phyloP scores from a whole-genome alignment of 371 early-diverging fungal genomes.

The Lichtheimia ornata region DNA sequence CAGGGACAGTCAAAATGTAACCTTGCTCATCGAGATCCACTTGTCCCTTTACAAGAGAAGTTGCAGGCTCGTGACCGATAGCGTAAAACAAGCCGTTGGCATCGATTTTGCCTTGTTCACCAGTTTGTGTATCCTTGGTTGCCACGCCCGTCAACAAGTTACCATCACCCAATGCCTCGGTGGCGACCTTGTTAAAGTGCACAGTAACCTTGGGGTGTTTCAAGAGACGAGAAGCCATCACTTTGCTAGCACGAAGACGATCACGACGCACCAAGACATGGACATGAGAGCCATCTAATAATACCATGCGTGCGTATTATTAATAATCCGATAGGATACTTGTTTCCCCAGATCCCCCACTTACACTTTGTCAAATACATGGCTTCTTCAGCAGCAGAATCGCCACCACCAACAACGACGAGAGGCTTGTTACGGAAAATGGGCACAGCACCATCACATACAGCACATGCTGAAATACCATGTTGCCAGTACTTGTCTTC shows the following conservation, averaged over 20 bases:
- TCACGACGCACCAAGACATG: slow-evolving; percentile 95
- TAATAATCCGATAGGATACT: neutral
- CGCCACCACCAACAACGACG: slow-evolving; percentile 98
- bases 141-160: slow-evolving; percentile 72
- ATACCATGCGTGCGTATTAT: slow-evolving; percentile 21
- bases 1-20: slow-evolving; percentile 87
- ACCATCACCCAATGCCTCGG: slow-evolving; percentile 86
- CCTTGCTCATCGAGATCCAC: slow-evolving; percentile 84
- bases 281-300: slow-evolving; percentile 84
- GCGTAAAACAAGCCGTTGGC: slow-evolving; percentile 98
- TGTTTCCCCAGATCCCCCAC: slow-evolving; percentile 23
- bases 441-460: slow-evolving; percentile 98
- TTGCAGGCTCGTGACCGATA: slow-evolving; percentile 97
- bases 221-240: slow-evolving; percentile 89
- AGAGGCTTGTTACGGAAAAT: slow-evolving; percentile 94
- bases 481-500: slow-evolving; percentile 57
- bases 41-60: slow-evolving; percentile 71
- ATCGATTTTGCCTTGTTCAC: slow-evolving; percentile 63
- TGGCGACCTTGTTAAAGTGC: slow-evolving; percentile 86
- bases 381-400: slow-evolving; percentile 99
- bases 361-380: slow-evolving; percentile 89
- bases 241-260: slow-evolving; percentile 94
- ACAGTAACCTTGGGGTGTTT: slow-evolving; percentile 91
- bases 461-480: slow-evolving; percentile 99
- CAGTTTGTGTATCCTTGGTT: slow-evolving; percentile 72